Evolutionary conservation across 2,329 filamentous ascomycete genomes (phyloP), one percentile per base, ranked within the genome.

Genomic region (Botrytis fabae): DNA sequence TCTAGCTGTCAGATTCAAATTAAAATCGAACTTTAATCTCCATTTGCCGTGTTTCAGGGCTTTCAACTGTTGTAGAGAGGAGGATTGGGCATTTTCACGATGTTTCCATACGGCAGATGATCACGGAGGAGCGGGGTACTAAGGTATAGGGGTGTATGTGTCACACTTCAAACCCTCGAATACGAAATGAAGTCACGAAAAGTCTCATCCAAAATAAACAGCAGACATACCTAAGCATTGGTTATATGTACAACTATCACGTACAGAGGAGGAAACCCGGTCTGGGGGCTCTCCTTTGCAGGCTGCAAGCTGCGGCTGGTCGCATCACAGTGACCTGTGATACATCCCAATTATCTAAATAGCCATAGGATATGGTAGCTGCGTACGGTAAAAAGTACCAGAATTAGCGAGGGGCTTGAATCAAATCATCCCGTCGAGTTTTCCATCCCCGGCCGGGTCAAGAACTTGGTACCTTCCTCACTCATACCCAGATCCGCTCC

Each of bases 1-100:
- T 68, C 44, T 28, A 20, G 28, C 46, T 66, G 22, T 66, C 44
- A 20, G 64, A 54, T 54, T 54, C 46, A 66, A 66, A 40, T 66
- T 40, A 28, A 64, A 40, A 40, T n/a, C n/a, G 32, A 28, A 40
- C 46, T 40, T 40, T 28, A 40, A 66, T 40, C 9, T 25, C 25
- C 46, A 66, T 40, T 38, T 54, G 46, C 32, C 32, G 22, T 66
- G 46, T 66, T 66, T 66, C 44, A 66, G 20, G 63, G 44, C 28
- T 22, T 25, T n/a, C 32, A 66, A 51, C 18, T 51, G 63, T 25
- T 40, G 1, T 35, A 9, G 28, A 35, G 14, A n/a, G 63, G 32
- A n/a, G 63, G 32, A 66, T 66, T 38, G 44, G 28, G 28, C 20
- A 25, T 65, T 28, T 38, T n/a, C 62, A 65, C n/a, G 32, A 38